These are phyloP conservation scores for Panicum virgatum DNA, from an alignment of 202 grass and related monocot genomes.

Conservation along the genomic window DNA sequence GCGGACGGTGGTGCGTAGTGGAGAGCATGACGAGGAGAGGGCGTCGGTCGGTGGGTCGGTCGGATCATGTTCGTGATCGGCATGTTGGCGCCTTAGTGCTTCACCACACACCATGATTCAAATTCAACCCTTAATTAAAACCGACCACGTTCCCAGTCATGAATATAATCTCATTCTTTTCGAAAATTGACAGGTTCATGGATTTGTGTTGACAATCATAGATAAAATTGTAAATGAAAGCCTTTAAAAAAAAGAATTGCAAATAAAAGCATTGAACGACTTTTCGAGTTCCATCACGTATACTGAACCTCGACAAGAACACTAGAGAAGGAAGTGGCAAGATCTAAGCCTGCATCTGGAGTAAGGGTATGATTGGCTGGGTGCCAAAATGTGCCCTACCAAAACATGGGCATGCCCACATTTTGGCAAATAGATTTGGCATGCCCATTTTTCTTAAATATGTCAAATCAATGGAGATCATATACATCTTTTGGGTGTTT, in stretches of 20 bases:
- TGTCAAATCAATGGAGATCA: too few species aligned
- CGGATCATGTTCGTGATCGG: background rate
- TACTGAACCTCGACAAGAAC: background rate
- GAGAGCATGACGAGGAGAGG: slow-evolving; percentile 29
- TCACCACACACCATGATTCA: slow-evolving; percentile 26
- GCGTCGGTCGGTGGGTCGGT: background rate
- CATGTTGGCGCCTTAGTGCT: slow-evolving; percentile 45
- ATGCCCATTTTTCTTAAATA: too few species aligned
- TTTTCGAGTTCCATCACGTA: background rate
- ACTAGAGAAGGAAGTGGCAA: background rate
- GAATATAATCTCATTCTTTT: background rate
- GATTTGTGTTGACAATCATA: background rate
- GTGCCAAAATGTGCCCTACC: too few species aligned
- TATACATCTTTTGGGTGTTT: too few species aligned
- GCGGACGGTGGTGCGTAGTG: slow-evolving; percentile 9
- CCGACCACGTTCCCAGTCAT: background rate
- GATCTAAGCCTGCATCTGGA: too few species aligned
- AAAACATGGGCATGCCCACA: too few species aligned
- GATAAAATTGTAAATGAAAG: background rate
- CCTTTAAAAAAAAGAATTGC: background rate
- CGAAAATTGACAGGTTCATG: background rate
- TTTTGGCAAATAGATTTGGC: too few species aligned
- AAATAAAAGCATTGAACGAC: background rate
- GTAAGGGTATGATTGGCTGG: too few species aligned
- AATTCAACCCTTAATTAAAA: background rate